A percentile compares a stretch with the other conserved stretches of the same genome.
Conservation (phyloP, 2,329 filamentous ascomycete genomes). For the Trichophyton verrucosum region DNA sequence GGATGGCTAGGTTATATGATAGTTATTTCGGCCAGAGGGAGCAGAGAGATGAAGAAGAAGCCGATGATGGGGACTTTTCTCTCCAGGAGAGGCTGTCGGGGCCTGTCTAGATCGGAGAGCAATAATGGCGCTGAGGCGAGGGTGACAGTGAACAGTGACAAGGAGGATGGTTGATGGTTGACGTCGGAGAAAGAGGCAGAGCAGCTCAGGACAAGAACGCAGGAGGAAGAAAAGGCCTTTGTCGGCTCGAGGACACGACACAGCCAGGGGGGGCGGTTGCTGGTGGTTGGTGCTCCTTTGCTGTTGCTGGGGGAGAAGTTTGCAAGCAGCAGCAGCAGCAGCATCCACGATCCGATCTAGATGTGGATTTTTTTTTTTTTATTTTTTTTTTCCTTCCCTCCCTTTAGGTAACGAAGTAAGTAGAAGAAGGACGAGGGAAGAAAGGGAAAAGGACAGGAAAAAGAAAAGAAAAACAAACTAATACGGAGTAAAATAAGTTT, state of each 20-base stretch:
- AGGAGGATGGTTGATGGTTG: not conserved
- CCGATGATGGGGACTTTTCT: not conserved
- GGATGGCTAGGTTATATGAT: not conserved
- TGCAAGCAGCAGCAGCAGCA: too few species aligned
- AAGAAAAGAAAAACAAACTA: not conserved
- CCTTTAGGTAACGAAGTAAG: too few species aligned
- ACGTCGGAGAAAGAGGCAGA: not conserved
- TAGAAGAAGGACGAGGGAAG: not conserved
- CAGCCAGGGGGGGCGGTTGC: not conserved
- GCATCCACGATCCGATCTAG: conserved; percentile 3
- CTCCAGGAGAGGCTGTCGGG: too few species aligned
- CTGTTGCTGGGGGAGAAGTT: too few species aligned
- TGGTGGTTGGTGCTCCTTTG: not conserved
- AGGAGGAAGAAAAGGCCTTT: too few species aligned
- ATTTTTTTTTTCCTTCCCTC: too few species aligned
- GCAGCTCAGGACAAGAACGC: not conserved
- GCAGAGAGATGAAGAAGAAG: not conserved
- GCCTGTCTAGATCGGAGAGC: not conserved
- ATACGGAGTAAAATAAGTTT: too few species aligned
- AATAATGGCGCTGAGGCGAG: not conserved
- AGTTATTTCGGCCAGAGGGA: not conserved
- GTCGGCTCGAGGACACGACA: not conserved
- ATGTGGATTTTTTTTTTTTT: conserved; percentile 1
- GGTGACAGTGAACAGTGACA: not conserved
- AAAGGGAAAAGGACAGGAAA: not conserved